Percentiles rank a stretch among this genome's conserved stretches.
Evolutionary conservation across 2,329 filamentous ascomycete genomes (phyloP).

Genomic region (Apiospora aurea): DNA sequence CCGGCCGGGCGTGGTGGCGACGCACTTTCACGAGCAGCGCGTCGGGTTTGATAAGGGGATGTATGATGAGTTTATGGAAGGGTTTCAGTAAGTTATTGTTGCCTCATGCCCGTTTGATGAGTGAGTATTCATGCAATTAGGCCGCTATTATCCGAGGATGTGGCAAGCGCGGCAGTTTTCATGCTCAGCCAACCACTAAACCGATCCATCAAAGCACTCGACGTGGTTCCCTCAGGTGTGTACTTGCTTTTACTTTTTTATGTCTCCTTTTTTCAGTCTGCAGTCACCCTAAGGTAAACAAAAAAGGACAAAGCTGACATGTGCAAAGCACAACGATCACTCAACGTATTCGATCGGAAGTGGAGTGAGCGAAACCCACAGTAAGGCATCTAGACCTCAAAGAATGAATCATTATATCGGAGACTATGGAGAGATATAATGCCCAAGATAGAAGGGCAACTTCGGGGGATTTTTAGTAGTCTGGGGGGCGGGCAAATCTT

Average conservation of each 20-base stretch:
- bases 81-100: conserved; percentile 43
- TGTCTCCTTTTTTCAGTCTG: neutral
- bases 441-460: neutral
- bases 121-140: neutral
- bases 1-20: conserved; percentile 55
- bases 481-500: neutral
- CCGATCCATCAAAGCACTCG: neutral
- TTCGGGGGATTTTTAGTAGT: neutral
- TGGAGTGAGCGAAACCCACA: conserved; percentile 3
- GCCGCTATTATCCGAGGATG: neutral
- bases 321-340: neutral
- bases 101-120: neutral
- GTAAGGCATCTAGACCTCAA: neutral
- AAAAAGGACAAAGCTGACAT: neutral
- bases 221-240: neutral
- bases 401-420: neutral
- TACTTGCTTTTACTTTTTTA: neutral
- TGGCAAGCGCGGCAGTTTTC: neutral
- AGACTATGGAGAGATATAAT: neutral
- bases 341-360: conserved; percentile 1
- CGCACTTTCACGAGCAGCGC: conserved; percentile 54
- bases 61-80: conserved; percentile 52
- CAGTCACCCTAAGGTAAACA: neutral
- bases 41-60: conserved; percentile 51
- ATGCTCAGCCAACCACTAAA: conserved; percentile 8